Evolutionary conservation across 805 yeast genomes (phyloP).

Genomic region (Saccharomycopsis sp.): DNA sequence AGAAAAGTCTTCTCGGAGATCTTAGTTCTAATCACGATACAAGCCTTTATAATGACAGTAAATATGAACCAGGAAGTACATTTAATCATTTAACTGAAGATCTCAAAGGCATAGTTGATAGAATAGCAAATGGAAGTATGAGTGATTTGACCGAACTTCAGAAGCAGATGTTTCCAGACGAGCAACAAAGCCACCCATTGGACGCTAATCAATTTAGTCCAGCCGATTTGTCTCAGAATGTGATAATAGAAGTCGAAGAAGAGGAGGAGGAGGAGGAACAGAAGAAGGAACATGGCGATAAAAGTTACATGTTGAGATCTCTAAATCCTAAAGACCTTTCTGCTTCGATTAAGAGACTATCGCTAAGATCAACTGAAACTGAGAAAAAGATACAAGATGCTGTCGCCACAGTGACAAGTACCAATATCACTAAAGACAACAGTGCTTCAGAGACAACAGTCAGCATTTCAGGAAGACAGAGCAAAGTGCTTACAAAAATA

Average conservation of each 20-base stretch:
- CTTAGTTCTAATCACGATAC: not conserved
- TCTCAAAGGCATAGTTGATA: constrained; percentile 16
- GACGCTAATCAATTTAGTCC: not conserved
- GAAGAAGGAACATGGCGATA: not conserved
- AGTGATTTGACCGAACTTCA: constrained; percentile 13
- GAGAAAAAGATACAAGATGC: not conserved
- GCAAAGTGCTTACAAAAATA: constrained; percentile 16
- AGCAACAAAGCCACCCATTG: not conserved
- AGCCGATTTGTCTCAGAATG: not conserved
- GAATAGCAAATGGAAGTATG: constrained; percentile 13
- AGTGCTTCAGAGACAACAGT: not conserved
- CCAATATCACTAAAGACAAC: not conserved
- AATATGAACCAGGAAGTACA: constrained; percentile 13
- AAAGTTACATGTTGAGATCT: no score
- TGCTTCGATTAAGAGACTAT: no score
- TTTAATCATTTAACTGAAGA: constrained; percentile 16
- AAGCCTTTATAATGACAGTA: not conserved
- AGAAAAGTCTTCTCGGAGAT: not conserved
- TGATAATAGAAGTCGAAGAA: not conserved
- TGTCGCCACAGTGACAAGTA: not conserved
- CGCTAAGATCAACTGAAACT: no score
- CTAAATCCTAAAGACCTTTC: no score
- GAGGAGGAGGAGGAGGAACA: not conserved
- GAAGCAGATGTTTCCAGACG: not conserved
- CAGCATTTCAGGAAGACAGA: constrained; percentile 5